phyloP scores from a whole-genome alignment of 768 basidiomycete species.

The Coprinopsis cinerea region DNA sequence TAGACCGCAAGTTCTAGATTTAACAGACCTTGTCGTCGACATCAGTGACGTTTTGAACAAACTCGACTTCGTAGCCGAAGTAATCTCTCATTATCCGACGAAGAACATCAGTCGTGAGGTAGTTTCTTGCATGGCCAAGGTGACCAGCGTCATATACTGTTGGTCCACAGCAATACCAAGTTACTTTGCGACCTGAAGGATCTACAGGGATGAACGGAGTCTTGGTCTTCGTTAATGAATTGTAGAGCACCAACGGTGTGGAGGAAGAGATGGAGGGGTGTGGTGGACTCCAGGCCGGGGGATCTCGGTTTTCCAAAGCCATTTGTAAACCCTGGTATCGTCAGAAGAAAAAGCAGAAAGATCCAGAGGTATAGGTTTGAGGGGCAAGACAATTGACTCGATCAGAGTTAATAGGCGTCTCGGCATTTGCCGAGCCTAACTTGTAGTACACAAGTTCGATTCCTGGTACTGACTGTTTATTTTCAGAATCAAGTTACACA shows the following conservation, averaged over 20 bases:
- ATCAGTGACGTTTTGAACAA: conserved; percentile 99
- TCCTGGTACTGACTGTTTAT: background rate
- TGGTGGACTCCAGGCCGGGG: conserved; percentile 9
- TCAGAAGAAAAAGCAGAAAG: background rate
- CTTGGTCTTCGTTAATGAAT: conserved; percentile 90
- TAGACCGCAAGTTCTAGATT: conserved; percentile 12
- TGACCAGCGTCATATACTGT: conserved; percentile 98
- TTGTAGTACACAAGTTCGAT: background rate
- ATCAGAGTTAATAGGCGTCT: background rate
- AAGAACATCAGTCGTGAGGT: conserved; percentile 91
- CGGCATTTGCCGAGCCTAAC: background rate
- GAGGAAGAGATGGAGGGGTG: background rate
- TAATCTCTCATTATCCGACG: conserved; percentile 90
- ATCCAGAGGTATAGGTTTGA: background rate
- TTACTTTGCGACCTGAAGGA: conserved; percentile 57
- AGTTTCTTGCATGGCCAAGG: conserved; percentile 99
- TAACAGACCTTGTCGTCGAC: conserved; percentile 90
- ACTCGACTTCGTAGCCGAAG: conserved; percentile 96
- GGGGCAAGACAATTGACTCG: conserved; percentile 1
- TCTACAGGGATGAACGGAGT: conserved; percentile 70
- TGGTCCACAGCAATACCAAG: conserved; percentile 99
- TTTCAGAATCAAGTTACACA: background rate
- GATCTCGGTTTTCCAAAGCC: conserved; percentile 10
- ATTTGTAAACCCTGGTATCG: background rate
- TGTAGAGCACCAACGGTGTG: conserved; percentile 49